A percentile compares a stretch with the other conserved stretches of the same genome.
These are phyloP conservation scores for Triticum urartu DNA, from an alignment of 176 grass and related monocot species.

Conservation along the genomic window DNA sequence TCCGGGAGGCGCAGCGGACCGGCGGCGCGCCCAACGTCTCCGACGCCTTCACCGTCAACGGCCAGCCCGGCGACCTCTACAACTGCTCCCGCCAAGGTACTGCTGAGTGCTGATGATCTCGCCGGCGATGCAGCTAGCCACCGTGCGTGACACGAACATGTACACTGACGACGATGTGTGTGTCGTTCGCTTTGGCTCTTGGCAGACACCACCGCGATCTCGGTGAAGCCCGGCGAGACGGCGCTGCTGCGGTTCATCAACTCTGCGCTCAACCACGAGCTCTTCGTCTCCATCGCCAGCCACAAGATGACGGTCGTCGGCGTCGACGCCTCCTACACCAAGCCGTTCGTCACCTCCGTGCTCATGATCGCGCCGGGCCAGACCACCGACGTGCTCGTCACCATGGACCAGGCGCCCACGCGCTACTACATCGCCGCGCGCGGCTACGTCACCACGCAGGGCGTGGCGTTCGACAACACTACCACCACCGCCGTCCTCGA, in stretches of 20 bases:
- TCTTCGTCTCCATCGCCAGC: slow-evolving; percentile 68
- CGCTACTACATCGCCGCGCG: slow-evolving; percentile 72
- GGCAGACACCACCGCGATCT: slow-evolving; percentile 47
- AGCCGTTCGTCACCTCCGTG: slow-evolving; percentile 66
- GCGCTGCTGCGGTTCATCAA: slow-evolving; percentile 84
- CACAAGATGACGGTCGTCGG: slow-evolving; percentile 77
- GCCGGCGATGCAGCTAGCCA: no score
- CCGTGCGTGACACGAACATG: no score
- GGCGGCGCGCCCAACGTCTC: slow-evolving; percentile 68
- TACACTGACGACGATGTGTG: no score
- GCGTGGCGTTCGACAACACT: slow-evolving; percentile 67
- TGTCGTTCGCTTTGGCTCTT: no score
- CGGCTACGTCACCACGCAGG: slow-evolving; percentile 48
- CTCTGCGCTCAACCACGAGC: slow-evolving; percentile 69
- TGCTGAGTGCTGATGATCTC: no score
- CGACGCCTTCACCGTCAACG: slow-evolving; percentile 86
- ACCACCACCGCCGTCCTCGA: slow-evolving; percentile 75
- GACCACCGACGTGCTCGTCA: slow-evolving; percentile 83
- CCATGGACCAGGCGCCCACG: slow-evolving; percentile 61
- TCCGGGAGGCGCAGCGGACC: slow-evolving; percentile 55
- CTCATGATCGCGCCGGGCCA: slow-evolving; percentile 78
- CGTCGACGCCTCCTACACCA: slow-evolving; percentile 67
- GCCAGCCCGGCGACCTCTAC: slow-evolving; percentile 77
- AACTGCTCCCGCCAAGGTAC: slow-evolving; percentile 46
- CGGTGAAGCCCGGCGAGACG: slow-evolving; percentile 68